Evolutionary conservation across 2,329 filamentous ascomycete genomes (phyloP), one percentile per base, ranked within the genome.

Genomic region (Sodiomyces alkalinus): DNA sequence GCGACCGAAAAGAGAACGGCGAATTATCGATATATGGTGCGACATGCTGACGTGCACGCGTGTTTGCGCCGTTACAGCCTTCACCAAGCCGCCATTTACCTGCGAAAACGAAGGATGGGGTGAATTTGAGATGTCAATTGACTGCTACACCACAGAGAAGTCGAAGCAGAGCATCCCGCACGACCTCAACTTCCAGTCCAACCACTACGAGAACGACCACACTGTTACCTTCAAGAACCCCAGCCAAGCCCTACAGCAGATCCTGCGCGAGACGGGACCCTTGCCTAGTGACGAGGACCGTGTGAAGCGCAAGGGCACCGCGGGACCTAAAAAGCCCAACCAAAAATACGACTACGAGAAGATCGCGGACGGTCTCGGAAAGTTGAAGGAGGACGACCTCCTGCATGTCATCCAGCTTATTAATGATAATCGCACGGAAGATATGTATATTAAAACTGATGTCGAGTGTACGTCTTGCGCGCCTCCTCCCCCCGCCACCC

Each of bases 81-180:
- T 93, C 60, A 77, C 75, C 47, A 76, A 80, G 39, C 72, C 85
- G 1, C 90, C 90, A 0, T 98, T 96, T 60, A 68, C 68, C 39
- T 92, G 92, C 54, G 64, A 74, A 38, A 92, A 98, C 55, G 81
- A 94, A 56, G 90, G 90, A 41, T 98, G 90, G 90, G 90, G 90
- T 46, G 90, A 96, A 58, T 98, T 98, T 51, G 90, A 96, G 50
- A 87, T 98, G 74, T 66, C 64, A 26, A 90, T 96, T 45, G 73
- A 80, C 36, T 68, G 92, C 41, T 79, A 75, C 47, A 80, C 79
- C 23, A 74, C 79, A 17, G 83, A 90, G 55, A 94, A 94, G 63
- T 78, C 77, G 33, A 87, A 93, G 46, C 71, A 83, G 46, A 64
- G 69, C 10, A 64, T 98, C 39, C 58, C 64, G 28, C 90, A 98